Evolutionary conservation across 164 flowering plant species (phyloP), one percentile per base, ranked within the genome.

Genomic region (Piper betle): DNA sequence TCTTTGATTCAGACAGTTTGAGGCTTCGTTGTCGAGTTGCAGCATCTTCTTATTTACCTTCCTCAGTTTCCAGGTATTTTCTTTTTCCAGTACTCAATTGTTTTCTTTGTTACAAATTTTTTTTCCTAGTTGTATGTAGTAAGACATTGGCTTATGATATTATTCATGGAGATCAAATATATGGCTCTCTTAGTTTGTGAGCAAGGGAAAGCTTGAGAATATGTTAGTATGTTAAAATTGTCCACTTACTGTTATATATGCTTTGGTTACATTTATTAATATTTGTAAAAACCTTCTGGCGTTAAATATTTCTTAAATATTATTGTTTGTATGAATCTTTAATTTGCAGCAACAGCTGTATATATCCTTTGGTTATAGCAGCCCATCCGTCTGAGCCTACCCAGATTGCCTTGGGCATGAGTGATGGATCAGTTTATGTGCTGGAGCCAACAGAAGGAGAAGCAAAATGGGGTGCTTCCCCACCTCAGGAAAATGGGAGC

Each of bases 371-470:
- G 55, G 87, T 84, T 17, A 76, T 86, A 37, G 85, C 88, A 1
- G 82, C 87, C 37, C 88, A 86, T 64, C 92, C 92, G 39, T 69
- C 78, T 2, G 92, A 86, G 55, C 75, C 88, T 6, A 81, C 81
- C 60, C 92, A 86, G 71, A 70, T 86, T 48, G 88, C 88, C 0
- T 76, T 86, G 20, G 88, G 92, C 25, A 75, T 86, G 82, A 84
- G 74, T n/a, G 92, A 86, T 55, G 87, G 92, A 20, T 54, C 74
- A 6, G 92, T 86, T 6, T 70, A 81, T 37, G 87, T 86, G 40
- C 63, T 84, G 18, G 88, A 86, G 73, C 88, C 89, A 2, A 68
- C 74, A 0, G 92, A 84, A 56, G 71, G 59, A 8, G 85, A 84
- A 50, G 61, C 70, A 0, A 83, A 78, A 61, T 86, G 92, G 92